Base-by-base conservation (phyloP, 257 asterid genomes). In the Fraxinus cuspidata region DNA sequence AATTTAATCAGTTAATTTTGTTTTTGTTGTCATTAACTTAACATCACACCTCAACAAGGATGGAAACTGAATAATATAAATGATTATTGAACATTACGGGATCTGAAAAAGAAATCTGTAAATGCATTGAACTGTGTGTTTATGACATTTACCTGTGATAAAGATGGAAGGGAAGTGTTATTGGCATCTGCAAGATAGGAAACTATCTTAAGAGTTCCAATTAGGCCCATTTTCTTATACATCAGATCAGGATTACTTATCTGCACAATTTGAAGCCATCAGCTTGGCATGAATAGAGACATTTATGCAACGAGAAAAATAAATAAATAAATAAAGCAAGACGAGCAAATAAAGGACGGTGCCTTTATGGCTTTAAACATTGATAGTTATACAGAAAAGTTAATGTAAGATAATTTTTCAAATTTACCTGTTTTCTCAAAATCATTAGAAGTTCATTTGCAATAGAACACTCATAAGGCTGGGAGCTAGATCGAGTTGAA, bases 181-280 rank as follows among this genome's bases (percentile, higher is more conserved):
- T 86, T 85, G 77, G 84, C 82, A 82, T 87, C 96, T 72, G 94
- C 97, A 72, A 93, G 89, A 82, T 81, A 83, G 76, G 92, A 87
- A 76, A 93, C 89, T 76, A 93, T 80, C 94, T 93, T 93, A 77
- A 93, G 82, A 51, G 88, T 82, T 79, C 97, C 97, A 78, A 93
- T 91, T 71, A 93, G 83, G 85, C 97, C 97, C 97, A 93, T 93
- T 88, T 85, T 88, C 91, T 91, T 93, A 86, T 91, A 93, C 82
- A 81, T 78, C 75, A 90, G 80, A 81, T 93, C 97, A 69, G 96
- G 86, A 92, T 89, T 88, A 84, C 83, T 89, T 64, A 93, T 83
- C 97, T 92, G 88, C 77, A 78, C 81, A 74, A 64, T 72, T 64
- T 78, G 72, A 81, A 81, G 76, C 38, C 66, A 63, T 79, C 74